Evolutionary conservation across 2,329 filamentous ascomycete species (phyloP).

Genomic region (Penicillium italicum): DNA sequence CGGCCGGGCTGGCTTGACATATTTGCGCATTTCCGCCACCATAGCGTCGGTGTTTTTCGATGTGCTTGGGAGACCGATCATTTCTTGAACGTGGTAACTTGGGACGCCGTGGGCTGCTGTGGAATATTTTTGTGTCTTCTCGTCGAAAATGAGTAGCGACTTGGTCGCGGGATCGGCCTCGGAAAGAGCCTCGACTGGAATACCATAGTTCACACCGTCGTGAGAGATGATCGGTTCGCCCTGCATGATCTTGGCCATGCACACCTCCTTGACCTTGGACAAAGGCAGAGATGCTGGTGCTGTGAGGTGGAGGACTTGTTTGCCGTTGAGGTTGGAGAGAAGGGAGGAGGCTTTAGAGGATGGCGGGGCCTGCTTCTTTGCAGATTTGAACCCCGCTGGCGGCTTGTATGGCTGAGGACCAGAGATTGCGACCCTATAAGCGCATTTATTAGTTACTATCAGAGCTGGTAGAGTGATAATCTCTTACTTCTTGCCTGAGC

Average conservation of each 20-base stretch:
- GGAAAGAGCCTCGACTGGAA: constrained; percentile 33
- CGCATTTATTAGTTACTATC: neutral
- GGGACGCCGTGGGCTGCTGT: constrained; percentile 28
- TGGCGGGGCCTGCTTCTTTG: constrained; percentile 32
- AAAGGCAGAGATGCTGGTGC: constrained; percentile 45
- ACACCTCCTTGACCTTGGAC: constrained; percentile 44
- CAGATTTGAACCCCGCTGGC: constrained; percentile 42
- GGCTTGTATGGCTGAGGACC: constrained; percentile 40
- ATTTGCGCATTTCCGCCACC: constrained; percentile 24
- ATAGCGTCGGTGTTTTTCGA: constrained; percentile 24
- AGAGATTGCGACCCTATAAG: constrained; percentile 20
- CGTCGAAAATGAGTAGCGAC: constrained; percentile 37
- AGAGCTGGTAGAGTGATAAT: too few relatives aligned
- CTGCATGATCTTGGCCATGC: constrained; percentile 39
- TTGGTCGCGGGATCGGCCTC: constrained; percentile 30
- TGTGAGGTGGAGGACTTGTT: constrained; percentile 49
- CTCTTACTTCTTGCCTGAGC: constrained; percentile 20
- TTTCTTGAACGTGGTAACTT: constrained; percentile 38
- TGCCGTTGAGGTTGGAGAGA: constrained; percentile 41
- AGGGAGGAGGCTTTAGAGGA: constrained; percentile 34
- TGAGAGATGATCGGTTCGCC: constrained; percentile 43
- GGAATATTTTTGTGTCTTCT: constrained; percentile 34
- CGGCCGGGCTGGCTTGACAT: constrained; percentile 36
- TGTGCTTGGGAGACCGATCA: constrained; percentile 32
- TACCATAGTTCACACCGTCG: constrained; percentile 43